phyloP scores from a whole-genome alignment of 2,329 filamentous ascomycete species.

The Talaromyces sp. region DNA sequence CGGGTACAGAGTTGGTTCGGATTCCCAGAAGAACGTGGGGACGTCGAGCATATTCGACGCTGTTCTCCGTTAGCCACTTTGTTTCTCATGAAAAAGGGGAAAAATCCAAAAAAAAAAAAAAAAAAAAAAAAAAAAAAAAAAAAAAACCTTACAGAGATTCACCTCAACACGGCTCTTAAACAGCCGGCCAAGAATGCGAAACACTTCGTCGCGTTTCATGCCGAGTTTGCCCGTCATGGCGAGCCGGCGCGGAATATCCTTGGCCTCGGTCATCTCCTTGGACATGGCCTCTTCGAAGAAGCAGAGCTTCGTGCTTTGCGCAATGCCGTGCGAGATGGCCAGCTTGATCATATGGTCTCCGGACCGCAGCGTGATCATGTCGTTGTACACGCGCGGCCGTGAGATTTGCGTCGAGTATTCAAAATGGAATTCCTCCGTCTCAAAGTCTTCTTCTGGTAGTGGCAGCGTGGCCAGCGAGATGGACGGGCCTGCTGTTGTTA shows the following conservation, averaged over 20 bases:
- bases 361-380: constrained; percentile 95
- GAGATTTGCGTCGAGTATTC: constrained; percentile 86
- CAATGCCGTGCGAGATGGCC: constrained; percentile 94
- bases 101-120: too few species aligned
- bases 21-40: constrained; percentile 98
- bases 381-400: constrained; percentile 89
- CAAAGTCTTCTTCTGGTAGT: constrained; percentile 82
- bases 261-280: constrained; percentile 85
- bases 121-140: too few species aligned
- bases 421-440: constrained; percentile 98
- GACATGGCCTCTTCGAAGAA: constrained; percentile 97
- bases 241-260: constrained; percentile 83
- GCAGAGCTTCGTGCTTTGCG: constrained; percentile 92
- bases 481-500: constrained; percentile 29
- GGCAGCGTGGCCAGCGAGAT: constrained; percentile 70
- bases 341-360: constrained; percentile 99
- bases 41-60: constrained; percentile 94
- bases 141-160: constrained; percentile 80
- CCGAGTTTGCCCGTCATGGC: constrained; percentile 85
- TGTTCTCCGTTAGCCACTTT: constrained; percentile 29
- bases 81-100: not conserved
- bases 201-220: constrained; percentile 86
- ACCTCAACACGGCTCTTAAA: constrained; percentile 96
- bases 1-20: constrained; percentile 88
- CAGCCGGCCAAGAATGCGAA: constrained; percentile 81